These are phyloP conservation scores for Aspergillus novofumigatus DNA, from an alignment of 2,329 filamentous ascomycete genomes.

Conservation along the genomic window DNA sequence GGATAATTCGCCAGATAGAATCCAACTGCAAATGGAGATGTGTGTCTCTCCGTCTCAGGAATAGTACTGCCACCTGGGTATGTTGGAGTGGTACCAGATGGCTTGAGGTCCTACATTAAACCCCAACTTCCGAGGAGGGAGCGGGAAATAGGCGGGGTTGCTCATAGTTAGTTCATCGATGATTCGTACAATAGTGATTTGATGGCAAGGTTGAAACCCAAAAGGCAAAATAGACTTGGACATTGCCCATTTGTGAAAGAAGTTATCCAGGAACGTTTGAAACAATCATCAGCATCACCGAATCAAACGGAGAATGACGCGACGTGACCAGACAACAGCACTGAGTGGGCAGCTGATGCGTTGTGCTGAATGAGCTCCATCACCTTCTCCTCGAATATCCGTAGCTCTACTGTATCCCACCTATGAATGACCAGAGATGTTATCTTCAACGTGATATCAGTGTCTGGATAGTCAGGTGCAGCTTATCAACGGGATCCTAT, in stretches of 20 bases:
- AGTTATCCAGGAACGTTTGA: neutral
- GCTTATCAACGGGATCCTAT: neutral
- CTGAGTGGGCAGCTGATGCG: conserved; percentile 7
- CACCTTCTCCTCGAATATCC: conserved; percentile 4
- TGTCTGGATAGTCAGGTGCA: neutral
- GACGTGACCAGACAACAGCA: neutral
- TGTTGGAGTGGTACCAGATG: conserved; percentile 12
- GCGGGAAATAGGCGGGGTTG: neutral
- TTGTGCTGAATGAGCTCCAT: conserved; percentile 3
- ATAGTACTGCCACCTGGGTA: conserved; percentile 4
- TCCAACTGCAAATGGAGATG: neutral
- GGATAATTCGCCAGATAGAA: neutral
- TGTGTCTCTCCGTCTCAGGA: neutral
- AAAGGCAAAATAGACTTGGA: neutral
- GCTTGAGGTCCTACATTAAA: conserved; percentile 3
- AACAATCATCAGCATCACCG: neutral
- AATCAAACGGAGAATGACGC: neutral
- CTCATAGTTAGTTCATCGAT: neutral
- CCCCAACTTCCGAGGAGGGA: neutral
- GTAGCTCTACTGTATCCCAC: neutral
- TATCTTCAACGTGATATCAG: neutral
- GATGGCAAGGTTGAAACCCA: neutral
- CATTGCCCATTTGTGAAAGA: neutral
- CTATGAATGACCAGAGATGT: neutral
- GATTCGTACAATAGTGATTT: neutral